These are phyloP conservation scores for Inonotus hispidus DNA, from an alignment of 1,284 basidiomycete genomes.

Conservation along the genomic window DNA sequence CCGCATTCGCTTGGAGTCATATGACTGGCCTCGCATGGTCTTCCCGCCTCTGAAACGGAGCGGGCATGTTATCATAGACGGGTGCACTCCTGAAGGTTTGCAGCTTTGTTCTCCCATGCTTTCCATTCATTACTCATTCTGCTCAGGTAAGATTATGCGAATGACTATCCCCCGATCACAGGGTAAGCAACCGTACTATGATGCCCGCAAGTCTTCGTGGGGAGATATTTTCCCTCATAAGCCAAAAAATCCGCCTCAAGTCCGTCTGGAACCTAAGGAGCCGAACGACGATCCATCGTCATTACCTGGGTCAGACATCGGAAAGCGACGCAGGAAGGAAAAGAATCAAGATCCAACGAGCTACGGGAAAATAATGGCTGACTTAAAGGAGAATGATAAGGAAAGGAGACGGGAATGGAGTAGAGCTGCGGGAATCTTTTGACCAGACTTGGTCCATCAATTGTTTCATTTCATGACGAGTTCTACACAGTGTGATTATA, in stretches of 20 bases:
- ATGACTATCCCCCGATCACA: constrained; percentile 89
- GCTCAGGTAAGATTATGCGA: constrained; percentile 80
- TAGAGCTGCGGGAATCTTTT: not conserved
- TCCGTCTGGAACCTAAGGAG: constrained; percentile 45
- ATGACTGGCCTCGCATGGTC: constrained; percentile 86
- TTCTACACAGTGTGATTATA: not conserved
- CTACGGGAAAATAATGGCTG: constrained; percentile 11
- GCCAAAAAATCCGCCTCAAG: constrained; percentile 66
- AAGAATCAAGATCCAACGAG: constrained; percentile 7
- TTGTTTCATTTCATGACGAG: not conserved
- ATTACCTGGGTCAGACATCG: constrained; percentile 47
- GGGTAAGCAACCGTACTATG: constrained; percentile 92
- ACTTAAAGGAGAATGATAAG: constrained; percentile 14
- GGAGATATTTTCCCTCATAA: constrained; percentile 93
- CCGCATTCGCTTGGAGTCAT: constrained; percentile 60
- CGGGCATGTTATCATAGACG: constrained; percentile 91
- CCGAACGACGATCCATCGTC: constrained; percentile 27
- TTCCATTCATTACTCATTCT: constrained; percentile 3
- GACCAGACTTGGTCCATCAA: not conserved
- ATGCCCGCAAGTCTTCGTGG: constrained; percentile 90
- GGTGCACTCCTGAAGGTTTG: constrained; percentile 78
- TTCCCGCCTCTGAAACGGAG: constrained; percentile 88
- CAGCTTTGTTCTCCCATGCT: constrained; percentile 13
- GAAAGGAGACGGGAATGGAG: not conserved
- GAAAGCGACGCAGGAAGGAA: constrained; percentile 35